phyloP scores from a whole-genome alignment of 2,329 filamentous ascomycete genomes.

The Lachnellula hyalina region DNA sequence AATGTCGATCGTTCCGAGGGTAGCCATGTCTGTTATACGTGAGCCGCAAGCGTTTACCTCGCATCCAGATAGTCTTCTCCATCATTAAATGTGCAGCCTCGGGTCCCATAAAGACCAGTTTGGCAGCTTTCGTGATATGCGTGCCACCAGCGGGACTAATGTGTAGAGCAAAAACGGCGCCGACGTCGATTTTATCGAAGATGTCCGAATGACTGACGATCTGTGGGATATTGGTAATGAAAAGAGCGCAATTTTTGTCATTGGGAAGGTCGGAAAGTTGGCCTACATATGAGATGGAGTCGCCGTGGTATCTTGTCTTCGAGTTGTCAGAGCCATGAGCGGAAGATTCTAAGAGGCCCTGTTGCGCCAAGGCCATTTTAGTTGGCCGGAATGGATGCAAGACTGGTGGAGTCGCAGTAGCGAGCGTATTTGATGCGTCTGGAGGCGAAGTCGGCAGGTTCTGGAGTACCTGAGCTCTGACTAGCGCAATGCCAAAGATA shows the following conservation, averaged over 20 bases:
- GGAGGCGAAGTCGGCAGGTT: too few relatives aligned
- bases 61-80: background rate
- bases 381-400: too few relatives aligned
- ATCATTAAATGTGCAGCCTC: slow-evolving; percentile 5
- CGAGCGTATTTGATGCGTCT: too few relatives aligned
- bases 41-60: background rate
- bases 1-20: background rate
- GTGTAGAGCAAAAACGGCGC: slow-evolving; percentile 16
- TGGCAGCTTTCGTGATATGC: slow-evolving; percentile 14
- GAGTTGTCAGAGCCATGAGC: background rate
- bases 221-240: slow-evolving; percentile 17
- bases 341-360: too few relatives aligned
- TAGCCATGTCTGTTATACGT: slow-evolving; percentile 14
- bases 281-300: background rate
- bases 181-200: slow-evolving; percentile 14
- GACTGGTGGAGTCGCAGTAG: too few relatives aligned
- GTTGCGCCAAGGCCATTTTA: too few relatives aligned
- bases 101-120: slow-evolving; percentile 17
- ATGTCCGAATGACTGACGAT: slow-evolving; percentile 7
- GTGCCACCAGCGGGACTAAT: slow-evolving; percentile 6
- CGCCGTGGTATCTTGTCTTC: background rate
- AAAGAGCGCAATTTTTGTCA: slow-evolving; percentile 20
- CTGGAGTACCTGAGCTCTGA: too few relatives aligned
- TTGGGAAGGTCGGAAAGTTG: slow-evolving; percentile 11
- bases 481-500: too few relatives aligned